Evolutionary conservation across 148 eudicot genomes (phyloP), one percentile per base, ranked within the genome.

Genomic region (Diospyros lotus): DNA sequence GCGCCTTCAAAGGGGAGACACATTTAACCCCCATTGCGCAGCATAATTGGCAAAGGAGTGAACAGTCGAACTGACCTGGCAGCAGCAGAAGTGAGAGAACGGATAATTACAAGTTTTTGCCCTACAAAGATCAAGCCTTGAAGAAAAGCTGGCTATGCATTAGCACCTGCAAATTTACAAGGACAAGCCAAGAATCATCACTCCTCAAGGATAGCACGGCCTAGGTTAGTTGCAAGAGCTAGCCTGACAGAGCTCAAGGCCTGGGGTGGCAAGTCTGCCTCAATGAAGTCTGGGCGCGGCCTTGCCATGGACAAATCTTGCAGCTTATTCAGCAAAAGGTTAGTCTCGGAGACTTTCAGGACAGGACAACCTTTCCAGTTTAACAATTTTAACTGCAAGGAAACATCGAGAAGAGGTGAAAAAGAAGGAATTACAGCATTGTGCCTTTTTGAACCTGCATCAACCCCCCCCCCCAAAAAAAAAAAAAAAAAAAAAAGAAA

Each of bases 211-310:
- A 93, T 88, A 65, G 99, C 99, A 61, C 96, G 93, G 11, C 99
- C 99, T 10, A 93, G 89, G 78, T 95, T 93, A 75, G 91, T 93
- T 66, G 97, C 99, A 74, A 95, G 92, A 74, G 97, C 97, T 71
- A 95, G 75, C 81, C 99, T 88, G 58, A 95, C 91, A 18, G 89
- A 83, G 73, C 78, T 91, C 82, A 93, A 78, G 81, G 99, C 97
- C 84, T 90, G 87, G 42, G 93, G 77, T 41, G 97, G 93, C 73
- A 95, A 73, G 71, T 89, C 93, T 13, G 88, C 80, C 64, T 95
- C 91, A 70, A 91, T 84, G 66, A 85, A 89, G 76, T 88, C 99
- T 9, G 97, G 99, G 5, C 87, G 90, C 74, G 93, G 74, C 86
- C 76, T 89, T 76, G 94, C 97, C 82, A 89, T 79, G 51, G 99